A percentile compares a stretch with the other conserved stretches of the same genome.
These are phyloP conservation scores for Vanilla planifolia DNA, from an alignment of 106 monocot genomes.

Conservation along the genomic window DNA sequence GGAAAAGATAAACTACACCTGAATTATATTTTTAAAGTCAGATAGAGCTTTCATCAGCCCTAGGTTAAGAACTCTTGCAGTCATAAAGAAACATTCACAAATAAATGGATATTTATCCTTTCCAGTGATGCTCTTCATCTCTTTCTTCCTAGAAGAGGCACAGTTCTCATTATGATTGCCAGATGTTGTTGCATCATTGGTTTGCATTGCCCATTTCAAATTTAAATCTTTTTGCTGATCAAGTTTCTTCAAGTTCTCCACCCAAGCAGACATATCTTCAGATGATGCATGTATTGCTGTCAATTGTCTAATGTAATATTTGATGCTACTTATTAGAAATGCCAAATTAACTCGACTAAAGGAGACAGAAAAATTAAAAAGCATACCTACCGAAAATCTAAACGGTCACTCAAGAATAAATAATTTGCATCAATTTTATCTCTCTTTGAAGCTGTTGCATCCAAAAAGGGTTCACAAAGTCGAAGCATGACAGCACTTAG, in stretches of 20 bases:
- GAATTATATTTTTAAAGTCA: conserved; percentile 74
- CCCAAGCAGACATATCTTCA: conserved; percentile 71
- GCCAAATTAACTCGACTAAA: conserved; percentile 5
- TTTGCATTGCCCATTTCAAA: conserved; percentile 33
- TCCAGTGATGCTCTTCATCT: conserved; percentile 12
- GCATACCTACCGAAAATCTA: conserved; percentile 57
- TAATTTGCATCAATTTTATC: conserved; percentile 85
- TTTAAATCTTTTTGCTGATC: conserved; percentile 13
- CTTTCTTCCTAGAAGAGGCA: conserved; percentile 19
- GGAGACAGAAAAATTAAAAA: conserved; percentile 4
- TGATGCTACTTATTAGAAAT: neutral
- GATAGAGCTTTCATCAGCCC: conserved; percentile 87
- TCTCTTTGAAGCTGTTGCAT: conserved; percentile 61
- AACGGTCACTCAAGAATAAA: conserved; percentile 52
- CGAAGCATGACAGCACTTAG: conserved; percentile 93
- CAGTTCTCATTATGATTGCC: conserved; percentile 20
- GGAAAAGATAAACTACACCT: conserved; percentile 30
- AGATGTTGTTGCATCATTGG: conserved; percentile 64
- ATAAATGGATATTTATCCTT: conserved; percentile 91
- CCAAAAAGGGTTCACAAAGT: conserved; percentile 95
- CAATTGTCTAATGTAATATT: conserved; percentile 53
- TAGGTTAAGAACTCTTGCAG: conserved; percentile 81
- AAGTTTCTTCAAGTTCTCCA: conserved; percentile 21
- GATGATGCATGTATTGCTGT: conserved; percentile 83
- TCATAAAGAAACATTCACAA: conserved; percentile 99